Percentiles rank a stretch among this genome's conserved stretches.
phyloP scores from a whole-genome alignment of 192 early-diverging fungal genomes.

The Phycomyces nitens region DNA sequence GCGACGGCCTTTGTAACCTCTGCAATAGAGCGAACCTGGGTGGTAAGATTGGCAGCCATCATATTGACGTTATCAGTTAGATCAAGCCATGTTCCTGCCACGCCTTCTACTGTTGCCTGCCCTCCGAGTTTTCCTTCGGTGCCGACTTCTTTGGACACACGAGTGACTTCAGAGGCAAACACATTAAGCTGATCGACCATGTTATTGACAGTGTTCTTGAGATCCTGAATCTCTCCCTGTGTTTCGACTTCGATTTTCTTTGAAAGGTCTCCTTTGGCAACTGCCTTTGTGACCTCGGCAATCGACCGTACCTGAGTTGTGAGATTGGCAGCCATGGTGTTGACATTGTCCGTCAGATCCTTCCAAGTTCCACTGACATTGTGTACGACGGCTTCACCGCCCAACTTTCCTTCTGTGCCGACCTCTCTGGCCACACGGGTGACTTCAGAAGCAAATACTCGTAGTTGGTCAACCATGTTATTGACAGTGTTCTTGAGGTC shows the following conservation, averaged over 20 bases:
- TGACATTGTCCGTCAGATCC: slow-evolving; percentile 58
- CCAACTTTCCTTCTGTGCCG: slow-evolving; percentile 66
- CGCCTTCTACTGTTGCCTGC: slow-evolving; percentile 67
- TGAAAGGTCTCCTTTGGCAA: slow-evolving; percentile 59
- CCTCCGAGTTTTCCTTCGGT: slow-evolving; percentile 66
- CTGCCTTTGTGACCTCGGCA: slow-evolving; percentile 57
- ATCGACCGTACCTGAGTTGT: slow-evolving; percentile 59
- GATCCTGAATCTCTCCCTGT: slow-evolving; percentile 62
- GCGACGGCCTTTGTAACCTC: slow-evolving; percentile 52
- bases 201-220: slow-evolving; percentile 64
- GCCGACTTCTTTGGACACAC: slow-evolving; percentile 60
- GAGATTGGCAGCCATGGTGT: slow-evolving; percentile 55
- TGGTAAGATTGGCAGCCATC: slow-evolving; percentile 61
- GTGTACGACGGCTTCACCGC: slow-evolving; percentile 56
- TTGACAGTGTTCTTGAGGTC: slow-evolving; percentile 73
- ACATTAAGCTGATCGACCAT: slow-evolving; percentile 67
- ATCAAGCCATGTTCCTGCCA: slow-evolving; percentile 52
- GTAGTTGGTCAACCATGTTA: slow-evolving; percentile 62
- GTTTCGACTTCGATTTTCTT: slow-evolving; percentile 58
- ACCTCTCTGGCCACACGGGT: slow-evolving; percentile 70
- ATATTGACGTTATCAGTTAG: slow-evolving; percentile 57
- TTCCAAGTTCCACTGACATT: slow-evolving; percentile 63
- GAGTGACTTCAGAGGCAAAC: slow-evolving; percentile 58
- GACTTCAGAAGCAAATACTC: slow-evolving; percentile 57
- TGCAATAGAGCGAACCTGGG: slow-evolving; percentile 50